Percentiles rank a stretch among this genome's conserved stretches.
phyloP scores from a whole-genome alignment of 805 yeast genomes.

The Candida schatavii region DNA sequence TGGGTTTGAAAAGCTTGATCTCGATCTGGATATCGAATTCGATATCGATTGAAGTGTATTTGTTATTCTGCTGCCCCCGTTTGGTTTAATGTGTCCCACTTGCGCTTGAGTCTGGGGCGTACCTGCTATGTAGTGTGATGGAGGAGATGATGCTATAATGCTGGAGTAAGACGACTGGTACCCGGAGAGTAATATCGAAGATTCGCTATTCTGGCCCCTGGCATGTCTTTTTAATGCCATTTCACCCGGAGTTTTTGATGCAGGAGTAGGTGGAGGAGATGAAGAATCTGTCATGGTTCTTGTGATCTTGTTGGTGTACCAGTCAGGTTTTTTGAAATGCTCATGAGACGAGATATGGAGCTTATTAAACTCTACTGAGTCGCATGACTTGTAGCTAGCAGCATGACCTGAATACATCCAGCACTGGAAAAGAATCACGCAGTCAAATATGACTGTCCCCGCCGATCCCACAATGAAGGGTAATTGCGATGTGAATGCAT shows the following conservation, averaged over 20 bases:
- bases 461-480: slow-evolving; percentile 18
- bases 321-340: slow-evolving; percentile 36
- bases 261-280: no score
- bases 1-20: not conserved
- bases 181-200: not conserved
- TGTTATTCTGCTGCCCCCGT: slow-evolving; percentile 9
- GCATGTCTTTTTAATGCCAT: not conserved
- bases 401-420: slow-evolving; percentile 16
- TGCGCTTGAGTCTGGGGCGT: slow-evolving; percentile 1
- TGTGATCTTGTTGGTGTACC: slow-evolving; percentile 29
- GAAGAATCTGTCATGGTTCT: no score
- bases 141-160: slow-evolving; percentile 9
- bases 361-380: not conserved
- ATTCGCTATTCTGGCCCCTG: not conserved
- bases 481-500: slow-evolving; percentile 11
- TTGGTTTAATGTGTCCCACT: not conserved
- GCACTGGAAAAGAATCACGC: slow-evolving; percentile 31
- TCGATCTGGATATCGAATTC: slow-evolving; percentile 12
- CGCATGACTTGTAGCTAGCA: slow-evolving; percentile 3
- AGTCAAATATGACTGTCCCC: slow-evolving; percentile 24
- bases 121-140: slow-evolving; percentile 17
- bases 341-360: slow-evolving; percentile 5
- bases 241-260: not conserved
- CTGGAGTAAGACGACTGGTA: not conserved
- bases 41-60: slow-evolving; percentile 19